Evolutionary conservation across 208 protist genomes (phyloP), one percentile per base, ranked within the genome.

Genomic region (Porcisia hertigi): DNA sequence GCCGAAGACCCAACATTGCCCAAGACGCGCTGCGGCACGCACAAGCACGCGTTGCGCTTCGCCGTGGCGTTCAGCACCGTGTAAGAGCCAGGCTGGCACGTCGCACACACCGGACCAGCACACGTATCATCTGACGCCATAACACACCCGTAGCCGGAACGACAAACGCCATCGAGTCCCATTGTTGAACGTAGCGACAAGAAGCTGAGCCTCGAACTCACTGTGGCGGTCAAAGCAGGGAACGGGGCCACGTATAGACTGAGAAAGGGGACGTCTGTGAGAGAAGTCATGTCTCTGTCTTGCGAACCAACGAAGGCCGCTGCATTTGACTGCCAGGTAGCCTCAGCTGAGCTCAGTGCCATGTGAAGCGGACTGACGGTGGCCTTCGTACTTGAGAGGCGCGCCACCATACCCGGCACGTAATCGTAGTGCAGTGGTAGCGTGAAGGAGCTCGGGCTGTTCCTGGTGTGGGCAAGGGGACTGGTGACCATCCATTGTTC

Each of bases 341-440:
- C 36, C 60, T 82, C 77, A 9, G 66, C 77, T 20, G 34, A 18
- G 23, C 45, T 54, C 39, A 82, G 67, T 5, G 58, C 55, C 34
- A 62, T 58, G n/a, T 77, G 58, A 4, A 82, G 47, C 7, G 63
- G 41, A 36, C 41, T 57, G 47, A 74, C n/a, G 20, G 69, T 45
- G 12, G 52, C 41, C n/a, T 64, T 36, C 3, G 53, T 47, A 34
- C 58, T 66, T 8, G 72, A 60, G 25, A 82, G n/a, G 14, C 77
- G 77, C 34, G 52, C 41, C 36, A 82, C 66, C 77, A 82, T 74
- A 25, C 77, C 77, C 11, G 77, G 77, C 69, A 82, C 20, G 58
- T 77, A 77, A 66, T 82, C 77, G 73, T 69, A 82, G 49, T 67
- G 55, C 25, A 77, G 59, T 30, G 77, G 77, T 41, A 82, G 72